A percentile compares a stretch with the other conserved stretches of the same genome.
Evolutionary conservation across 2,329 filamentous ascomycete species (phyloP).

Genomic region (Ciborinia camelliae): DNA sequence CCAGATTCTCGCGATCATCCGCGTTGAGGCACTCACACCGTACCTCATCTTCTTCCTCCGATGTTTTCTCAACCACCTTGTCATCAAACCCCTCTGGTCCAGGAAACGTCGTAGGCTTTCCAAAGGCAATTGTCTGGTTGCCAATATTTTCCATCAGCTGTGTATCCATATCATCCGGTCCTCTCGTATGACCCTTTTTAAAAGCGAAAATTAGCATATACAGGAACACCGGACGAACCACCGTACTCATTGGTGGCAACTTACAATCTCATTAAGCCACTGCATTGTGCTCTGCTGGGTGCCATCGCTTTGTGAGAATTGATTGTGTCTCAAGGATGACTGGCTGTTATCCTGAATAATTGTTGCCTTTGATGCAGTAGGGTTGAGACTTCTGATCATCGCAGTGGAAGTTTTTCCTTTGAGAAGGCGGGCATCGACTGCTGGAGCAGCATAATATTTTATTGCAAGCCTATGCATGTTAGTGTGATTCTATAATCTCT

Average conservation of each 20-base stretch:
- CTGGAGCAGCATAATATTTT: background rate
- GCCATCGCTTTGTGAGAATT: background rate
- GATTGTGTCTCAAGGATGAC: background rate
- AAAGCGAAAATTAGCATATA: background rate
- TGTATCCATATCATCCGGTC: background rate
- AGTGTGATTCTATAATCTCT: background rate
- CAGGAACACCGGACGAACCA: background rate
- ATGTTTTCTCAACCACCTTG: background rate
- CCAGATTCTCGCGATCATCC: slow-evolving; percentile 10
- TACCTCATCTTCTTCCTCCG: background rate
- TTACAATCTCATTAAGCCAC: slow-evolving; percentile 16
- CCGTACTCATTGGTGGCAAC: background rate
- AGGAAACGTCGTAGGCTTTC: background rate
- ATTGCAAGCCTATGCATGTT: slow-evolving; percentile 1
- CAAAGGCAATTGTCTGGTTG: background rate
- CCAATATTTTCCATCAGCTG: background rate
- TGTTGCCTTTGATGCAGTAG: background rate
- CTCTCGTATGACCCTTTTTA: background rate
- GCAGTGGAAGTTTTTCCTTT: background rate
- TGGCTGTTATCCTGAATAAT: background rate
- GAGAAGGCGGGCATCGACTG: background rate
- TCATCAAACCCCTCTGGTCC: background rate
- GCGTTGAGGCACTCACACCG: background rate
- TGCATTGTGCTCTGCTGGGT: slow-evolving; percentile 9
- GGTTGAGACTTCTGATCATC: background rate